Conservation (phyloP, 345 rosid species). For the Eucalyptus victrix region DNA sequence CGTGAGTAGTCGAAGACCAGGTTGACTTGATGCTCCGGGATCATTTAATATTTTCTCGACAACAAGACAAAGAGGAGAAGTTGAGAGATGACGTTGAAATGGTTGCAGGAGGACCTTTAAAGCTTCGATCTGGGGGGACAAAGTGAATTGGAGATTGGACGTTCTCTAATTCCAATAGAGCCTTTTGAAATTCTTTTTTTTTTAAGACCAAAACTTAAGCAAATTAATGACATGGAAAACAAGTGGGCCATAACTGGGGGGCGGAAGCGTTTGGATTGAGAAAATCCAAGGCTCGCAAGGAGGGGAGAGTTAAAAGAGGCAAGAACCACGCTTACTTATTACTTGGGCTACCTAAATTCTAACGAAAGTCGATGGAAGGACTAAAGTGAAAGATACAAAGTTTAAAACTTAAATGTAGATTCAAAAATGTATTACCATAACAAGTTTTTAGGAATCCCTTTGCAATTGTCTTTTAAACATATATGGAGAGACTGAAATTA, state of each 20-base stretch:
- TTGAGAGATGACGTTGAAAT: background rate
- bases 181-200: background rate
- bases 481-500: background rate
- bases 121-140: background rate
- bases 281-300: background rate
- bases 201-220: background rate
- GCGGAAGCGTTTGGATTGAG: background rate
- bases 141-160: background rate
- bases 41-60: too few species aligned
- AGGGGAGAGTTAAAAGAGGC: background rate
- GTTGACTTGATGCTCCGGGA: too few species aligned
- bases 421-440: background rate
- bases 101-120: background rate
- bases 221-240: background rate
- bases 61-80: background rate
- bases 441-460: background rate
- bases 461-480: background rate
- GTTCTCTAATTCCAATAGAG: background rate
- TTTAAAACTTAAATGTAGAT: background rate
- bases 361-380: too few species aligned
- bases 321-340: background rate
- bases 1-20: accelerated
- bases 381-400: background rate
- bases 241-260: background rate
- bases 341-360: too few species aligned